Percentiles rank a stretch among this genome's conserved stretches.
Conservation (phyloP, 208 protist genomes). For the Wallacemonas sp. region DNA sequence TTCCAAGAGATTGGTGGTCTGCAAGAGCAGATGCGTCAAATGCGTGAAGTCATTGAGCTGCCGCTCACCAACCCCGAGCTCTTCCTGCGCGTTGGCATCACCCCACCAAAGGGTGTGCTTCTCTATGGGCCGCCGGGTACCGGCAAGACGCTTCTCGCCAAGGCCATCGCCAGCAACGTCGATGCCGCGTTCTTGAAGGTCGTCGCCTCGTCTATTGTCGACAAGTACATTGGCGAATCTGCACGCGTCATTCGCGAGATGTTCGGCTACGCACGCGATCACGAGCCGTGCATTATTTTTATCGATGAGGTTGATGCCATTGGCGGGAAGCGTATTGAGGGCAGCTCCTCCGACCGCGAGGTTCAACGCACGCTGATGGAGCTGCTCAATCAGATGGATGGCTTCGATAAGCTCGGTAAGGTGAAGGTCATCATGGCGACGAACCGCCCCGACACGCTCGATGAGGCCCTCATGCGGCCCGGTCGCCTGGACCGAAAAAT, state of each 20-base stretch:
- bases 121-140: slow-evolving; percentile 99
- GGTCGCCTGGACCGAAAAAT: slow-evolving; percentile 97
- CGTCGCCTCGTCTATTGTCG: slow-evolving; percentile 98
- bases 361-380: slow-evolving; percentile 99
- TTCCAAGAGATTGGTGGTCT: slow-evolving; percentile 98
- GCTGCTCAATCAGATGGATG: slow-evolving; percentile 99
- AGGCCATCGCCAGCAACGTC: slow-evolving; percentile 98
- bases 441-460: slow-evolving; percentile 95
- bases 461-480: slow-evolving; percentile 97
- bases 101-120: slow-evolving; percentile 99
- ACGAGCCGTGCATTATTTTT: slow-evolving; percentile 99
- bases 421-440: slow-evolving; percentile 99
- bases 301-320: slow-evolving; percentile 99
- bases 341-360: slow-evolving; percentile 98
- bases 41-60: slow-evolving; percentile 99
- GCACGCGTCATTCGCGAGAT: slow-evolving; percentile 99
- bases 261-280: slow-evolving; percentile 97
- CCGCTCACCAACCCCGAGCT: slow-evolving; percentile 99
- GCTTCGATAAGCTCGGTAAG: slow-evolving; percentile 97
- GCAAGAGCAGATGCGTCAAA: slow-evolving; percentile 97
- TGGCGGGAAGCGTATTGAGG: slow-evolving; percentile 98
- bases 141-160: slow-evolving; percentile 96
- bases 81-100: slow-evolving; percentile 99
- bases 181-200: slow-evolving; percentile 99
- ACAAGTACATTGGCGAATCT: slow-evolving; percentile 99